Base-by-base conservation (phyloP, 1,139 yeast species). In the Arxiozyma slooffiae region DNA sequence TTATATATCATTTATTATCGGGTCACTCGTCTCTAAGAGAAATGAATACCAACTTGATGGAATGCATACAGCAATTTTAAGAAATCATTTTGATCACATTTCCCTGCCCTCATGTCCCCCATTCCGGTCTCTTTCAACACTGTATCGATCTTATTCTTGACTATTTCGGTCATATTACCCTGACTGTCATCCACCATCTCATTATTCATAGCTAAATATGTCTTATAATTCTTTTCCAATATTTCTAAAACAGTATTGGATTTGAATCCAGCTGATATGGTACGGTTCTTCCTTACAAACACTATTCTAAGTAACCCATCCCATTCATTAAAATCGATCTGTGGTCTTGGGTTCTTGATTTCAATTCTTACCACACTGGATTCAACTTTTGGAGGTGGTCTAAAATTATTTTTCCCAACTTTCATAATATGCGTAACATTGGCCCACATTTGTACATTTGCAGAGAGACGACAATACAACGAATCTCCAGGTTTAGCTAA, bases 361-460 rank as follows among this genome's bases (percentile, higher is more conserved):
- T 90, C 98, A 49, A 92, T 82, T 64, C 96, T 79, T 21, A 92
- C 97, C 47, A 92, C 98, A 41, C 95, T 84, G 0, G 97, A 88
- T 68, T 92, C 99, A 53, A 92, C 99, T 68, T 92, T 92, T 52
- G 99, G 99, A 21, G 99, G 99, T 39, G 99, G 99, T 58, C 97
- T 78, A 75, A 92, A 92, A 66, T 92, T 92, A 67, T 94, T 94
- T 65, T 82, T 84, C 36, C 98, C 97, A 41, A 92, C 98, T 69
- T 94, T 94, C 99, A 92, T 92, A 52, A 92, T 87, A 68, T 92
- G 98, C 7, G 96, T 89, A 22, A 94, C 97, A 57, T 87, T 87
- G 22, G 97, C 96, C 97, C 98, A 92, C 97, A 92, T 90, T 65
- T 92, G 98, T 0, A 92, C 97, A 64, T 92, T 94, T 37, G 96